Evolutionary conservation across 306 rosid species (phyloP), one percentile per base, ranked within the genome.

Genomic region (Lathyrus oleraceus): DNA sequence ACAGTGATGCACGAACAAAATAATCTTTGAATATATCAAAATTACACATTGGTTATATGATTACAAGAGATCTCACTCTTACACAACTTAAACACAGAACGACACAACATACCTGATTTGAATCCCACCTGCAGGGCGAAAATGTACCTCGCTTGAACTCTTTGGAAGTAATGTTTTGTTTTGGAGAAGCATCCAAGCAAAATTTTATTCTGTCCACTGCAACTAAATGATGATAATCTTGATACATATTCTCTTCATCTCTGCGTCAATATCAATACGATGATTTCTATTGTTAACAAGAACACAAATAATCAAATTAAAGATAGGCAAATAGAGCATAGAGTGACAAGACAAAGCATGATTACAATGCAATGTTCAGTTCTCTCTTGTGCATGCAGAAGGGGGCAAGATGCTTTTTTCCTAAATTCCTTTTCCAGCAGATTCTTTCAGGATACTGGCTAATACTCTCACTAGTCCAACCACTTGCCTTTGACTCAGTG

Each of bases 181-280:
- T 84, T 16, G 89, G 82, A 76, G 96, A 86, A 73, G 88, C 91
- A 65, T 87, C 96, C 85, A 91, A 87, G 82, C 97, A 95, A 71
- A 82, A 74, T 20, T 82, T 87, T 28, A 56, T 58, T 72, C 63
- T 70, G 67, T 79, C 58, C 51, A 77, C 76, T 28, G 86, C 83
- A 63, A 77, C 85, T 71, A 89, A 87, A 70, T 81, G 87, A 72
- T 74, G 83, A 30, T 79, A 78, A 66, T 69, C 53, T 76, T 70
- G 76, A 77, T 61, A 51, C 30, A 48, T 56, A 60, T 73, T 76
- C 79, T 61, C 85, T 62, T 80, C 86, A 32, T 80, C 79, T 45
- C 96, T 95, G 69, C 14, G 58, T 67, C 76, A 66, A 60, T 67
- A 67, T 14, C 65, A 56, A 69, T 51, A 65, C 4, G 12, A 47